phyloP scores from a whole-genome alignment of 2,329 filamentous ascomycete genomes.

The Elsinoe perseae region DNA sequence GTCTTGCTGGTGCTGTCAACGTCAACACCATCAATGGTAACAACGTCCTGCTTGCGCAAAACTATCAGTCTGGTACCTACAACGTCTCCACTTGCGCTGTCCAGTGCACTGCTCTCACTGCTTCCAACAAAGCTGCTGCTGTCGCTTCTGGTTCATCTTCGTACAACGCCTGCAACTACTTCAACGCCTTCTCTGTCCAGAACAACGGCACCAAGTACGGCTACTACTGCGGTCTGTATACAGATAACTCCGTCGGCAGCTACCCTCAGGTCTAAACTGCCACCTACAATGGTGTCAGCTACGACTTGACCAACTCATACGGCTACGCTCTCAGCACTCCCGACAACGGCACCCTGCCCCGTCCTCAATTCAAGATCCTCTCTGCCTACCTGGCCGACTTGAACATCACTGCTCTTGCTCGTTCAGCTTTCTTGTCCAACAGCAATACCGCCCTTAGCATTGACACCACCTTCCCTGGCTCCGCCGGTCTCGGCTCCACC shows the following conservation, averaged over 20 bases:
- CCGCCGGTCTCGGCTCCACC: neutral
- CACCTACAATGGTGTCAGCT: neutral
- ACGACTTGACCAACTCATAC: conserved; percentile 15
- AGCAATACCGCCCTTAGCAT: conserved; percentile 8
- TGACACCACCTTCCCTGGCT: conserved; percentile 15
- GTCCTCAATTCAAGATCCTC: conserved; percentile 14
- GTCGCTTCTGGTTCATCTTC: neutral
- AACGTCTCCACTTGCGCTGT: conserved; percentile 10
- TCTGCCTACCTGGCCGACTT: conserved; percentile 16
- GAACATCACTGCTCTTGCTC: conserved; percentile 16
- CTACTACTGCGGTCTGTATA: conserved; percentile 32
- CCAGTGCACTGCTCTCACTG: conserved; percentile 1
- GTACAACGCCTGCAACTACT: conserved; percentile 21
- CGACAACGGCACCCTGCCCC: conserved; percentile 14
- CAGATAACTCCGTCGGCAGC: neutral
- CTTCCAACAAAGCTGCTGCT: conserved; percentile 5
- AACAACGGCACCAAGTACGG: conserved; percentile 29
- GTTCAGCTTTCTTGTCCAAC: conserved; percentile 1
- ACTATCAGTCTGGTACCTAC: conserved; percentile 5
- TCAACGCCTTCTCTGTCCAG: conserved; percentile 31
- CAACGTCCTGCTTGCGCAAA: neutral
- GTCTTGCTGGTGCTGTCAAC: conserved; percentile 29
- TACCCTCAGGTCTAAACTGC: neutral
- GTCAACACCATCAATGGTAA: conserved; percentile 12
- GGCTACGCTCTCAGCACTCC: conserved; percentile 17